A percentile compares a stretch with the other conserved stretches of the same genome.
phyloP scores from a whole-genome alignment of 2,329 filamentous ascomycete species.

The Trichophaea hybrida region DNA sequence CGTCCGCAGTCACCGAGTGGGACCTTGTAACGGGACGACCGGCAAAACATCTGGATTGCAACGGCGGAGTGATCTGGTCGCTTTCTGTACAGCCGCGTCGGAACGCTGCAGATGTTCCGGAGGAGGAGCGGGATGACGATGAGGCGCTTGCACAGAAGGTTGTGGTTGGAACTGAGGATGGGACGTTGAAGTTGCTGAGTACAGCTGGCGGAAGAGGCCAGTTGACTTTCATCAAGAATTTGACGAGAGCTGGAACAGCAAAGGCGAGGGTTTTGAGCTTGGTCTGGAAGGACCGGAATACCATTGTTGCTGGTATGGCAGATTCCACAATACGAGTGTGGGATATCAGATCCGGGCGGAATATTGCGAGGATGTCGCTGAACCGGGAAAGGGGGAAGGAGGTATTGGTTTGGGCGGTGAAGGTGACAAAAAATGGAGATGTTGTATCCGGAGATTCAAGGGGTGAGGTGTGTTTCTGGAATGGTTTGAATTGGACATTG shows the following conservation, averaged over 20 bases:
- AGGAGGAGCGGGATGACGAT: slow-evolving; percentile 29
- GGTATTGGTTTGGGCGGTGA: slow-evolving; percentile 85
- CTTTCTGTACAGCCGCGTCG: slow-evolving; percentile 65
- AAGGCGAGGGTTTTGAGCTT: slow-evolving; percentile 83
- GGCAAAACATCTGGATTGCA: slow-evolving; percentile 70
- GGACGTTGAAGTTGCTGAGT: slow-evolving; percentile 34
- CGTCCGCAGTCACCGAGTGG: slow-evolving; percentile 87
- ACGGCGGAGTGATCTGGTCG: slow-evolving; percentile 95
- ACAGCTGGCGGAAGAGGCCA: slow-evolving; percentile 34
- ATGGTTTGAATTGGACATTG: slow-evolving; percentile 80
- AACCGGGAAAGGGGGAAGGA: slow-evolving; percentile 75
- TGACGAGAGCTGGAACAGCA: slow-evolving; percentile 65
- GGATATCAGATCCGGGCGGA: slow-evolving; percentile 63
- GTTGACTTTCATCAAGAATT: slow-evolving; percentile 60
- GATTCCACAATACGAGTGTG: slow-evolving; percentile 89
- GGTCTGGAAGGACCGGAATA: slow-evolving; percentile 70
- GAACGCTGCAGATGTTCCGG: slow-evolving; percentile 26
- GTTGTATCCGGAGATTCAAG: slow-evolving; percentile 93
- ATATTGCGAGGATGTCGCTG: slow-evolving; percentile 69
- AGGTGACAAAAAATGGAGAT: slow-evolving; percentile 70
- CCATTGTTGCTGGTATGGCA: slow-evolving; percentile 81
- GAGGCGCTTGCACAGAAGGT: slow-evolving; percentile 43
- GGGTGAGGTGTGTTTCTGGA: slow-evolving; percentile 85
- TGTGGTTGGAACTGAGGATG: slow-evolving; percentile 80
- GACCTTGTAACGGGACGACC: slow-evolving; percentile 67